Conservation (phyloP, 768 basidiomycete species). For the Suillus paluster region DNA sequence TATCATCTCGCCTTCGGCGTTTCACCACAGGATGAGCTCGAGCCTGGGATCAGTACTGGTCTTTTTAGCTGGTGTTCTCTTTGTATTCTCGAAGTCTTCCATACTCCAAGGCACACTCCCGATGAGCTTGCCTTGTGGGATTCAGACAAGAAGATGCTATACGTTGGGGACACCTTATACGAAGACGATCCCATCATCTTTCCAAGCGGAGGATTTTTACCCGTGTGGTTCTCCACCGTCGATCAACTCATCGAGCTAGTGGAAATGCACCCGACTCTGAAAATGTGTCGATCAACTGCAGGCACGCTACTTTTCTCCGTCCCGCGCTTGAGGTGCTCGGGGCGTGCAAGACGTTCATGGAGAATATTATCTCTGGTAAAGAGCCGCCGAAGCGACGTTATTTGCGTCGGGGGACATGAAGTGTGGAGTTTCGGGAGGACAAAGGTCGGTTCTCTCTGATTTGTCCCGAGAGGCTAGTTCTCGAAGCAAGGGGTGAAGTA, state of each 20-base stretch:
- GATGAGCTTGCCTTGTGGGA: constrained; percentile 63
- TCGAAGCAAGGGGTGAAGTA: constrained; percentile 34
- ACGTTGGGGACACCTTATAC: constrained; percentile 61
- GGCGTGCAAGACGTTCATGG: constrained; percentile 48
- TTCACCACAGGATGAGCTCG: constrained; percentile 3
- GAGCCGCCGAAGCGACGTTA: constrained; percentile 40
- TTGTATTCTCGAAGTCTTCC: constrained; percentile 44
- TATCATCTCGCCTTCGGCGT: constrained; percentile 13
- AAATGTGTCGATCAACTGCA: constrained; percentile 50
- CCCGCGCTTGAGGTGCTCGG: constrained; percentile 52
- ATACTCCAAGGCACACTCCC: constrained; percentile 63
- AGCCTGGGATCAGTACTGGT: neutral
- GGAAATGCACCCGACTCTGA: constrained; percentile 23
- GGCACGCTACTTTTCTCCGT: constrained; percentile 50
- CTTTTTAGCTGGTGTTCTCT: constrained; percentile 8
- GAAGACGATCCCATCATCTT: constrained; percentile 61
- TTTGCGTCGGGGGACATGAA: constrained; percentile 40
- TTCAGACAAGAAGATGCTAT: constrained; percentile 51
- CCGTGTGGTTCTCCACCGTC: constrained; percentile 51
- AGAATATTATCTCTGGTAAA: constrained; percentile 48
- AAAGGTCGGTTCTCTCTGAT: constrained; percentile 47
- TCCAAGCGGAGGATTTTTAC: constrained; percentile 56
- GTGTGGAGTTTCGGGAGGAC: constrained; percentile 49
- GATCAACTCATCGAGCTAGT: constrained; percentile 50
- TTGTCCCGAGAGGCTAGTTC: constrained; percentile 53